phyloP scores from a whole-genome alignment of 2,329 filamentous ascomycete species.

The Fusarium chlamydosporum region DNA sequence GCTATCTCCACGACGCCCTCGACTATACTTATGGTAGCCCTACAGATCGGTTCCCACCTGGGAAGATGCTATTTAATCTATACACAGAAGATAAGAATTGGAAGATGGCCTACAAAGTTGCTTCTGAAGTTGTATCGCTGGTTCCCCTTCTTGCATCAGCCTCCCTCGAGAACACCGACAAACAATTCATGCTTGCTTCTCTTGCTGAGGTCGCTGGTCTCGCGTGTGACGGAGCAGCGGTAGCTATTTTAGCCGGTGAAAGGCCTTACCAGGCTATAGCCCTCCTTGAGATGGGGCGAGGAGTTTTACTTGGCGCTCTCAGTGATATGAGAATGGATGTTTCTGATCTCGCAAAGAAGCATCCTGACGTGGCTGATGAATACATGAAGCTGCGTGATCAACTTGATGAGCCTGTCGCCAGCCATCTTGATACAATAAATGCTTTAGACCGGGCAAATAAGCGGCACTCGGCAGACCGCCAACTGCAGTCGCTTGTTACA shows the following conservation, averaged over 20 bases:
- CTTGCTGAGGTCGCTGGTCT: neutral
- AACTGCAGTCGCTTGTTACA: neutral
- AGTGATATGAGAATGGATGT: neutral
- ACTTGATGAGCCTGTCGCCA: neutral
- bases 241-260: neutral
- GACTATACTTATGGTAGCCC: no score
- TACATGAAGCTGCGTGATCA: neutral
- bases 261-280: neutral
- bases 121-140: no score
- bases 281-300: neutral
- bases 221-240: neutral
- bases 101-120: no score
- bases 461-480: neutral
- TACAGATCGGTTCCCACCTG: no score
- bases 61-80: no score
- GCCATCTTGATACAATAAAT: neutral
- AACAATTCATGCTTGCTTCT: no score
- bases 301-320: neutral
- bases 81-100: no score
- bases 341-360: neutral
- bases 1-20: no score
- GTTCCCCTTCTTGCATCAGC: no score
- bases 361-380: neutral
- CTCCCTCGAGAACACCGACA: no score
- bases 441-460: neutral